These are phyloP conservation scores for Trichosporon asahii DNA, from an alignment of 1,284 basidiomycete species.

Conservation along the genomic window DNA sequence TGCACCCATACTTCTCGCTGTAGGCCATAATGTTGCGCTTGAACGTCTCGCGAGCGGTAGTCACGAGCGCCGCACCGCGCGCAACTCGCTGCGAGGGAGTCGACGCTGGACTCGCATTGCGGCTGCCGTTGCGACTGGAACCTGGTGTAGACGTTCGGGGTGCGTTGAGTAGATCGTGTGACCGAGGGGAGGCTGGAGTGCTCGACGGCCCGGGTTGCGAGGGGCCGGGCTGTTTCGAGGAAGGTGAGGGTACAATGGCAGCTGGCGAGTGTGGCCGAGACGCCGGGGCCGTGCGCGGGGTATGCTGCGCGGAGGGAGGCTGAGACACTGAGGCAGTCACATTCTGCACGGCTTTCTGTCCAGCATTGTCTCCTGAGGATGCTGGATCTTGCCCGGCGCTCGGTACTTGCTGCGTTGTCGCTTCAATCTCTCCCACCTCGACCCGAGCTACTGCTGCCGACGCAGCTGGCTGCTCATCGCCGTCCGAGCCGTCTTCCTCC, in stretches of 20 bases:
- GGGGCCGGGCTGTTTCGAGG: not conserved
- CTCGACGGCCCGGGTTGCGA: not conserved
- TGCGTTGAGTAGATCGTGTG: not conserved
- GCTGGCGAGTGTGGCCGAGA: not conserved
- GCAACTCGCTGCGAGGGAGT: not conserved
- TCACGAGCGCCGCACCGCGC: not conserved
- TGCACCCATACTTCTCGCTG: slow-evolving; percentile 7
- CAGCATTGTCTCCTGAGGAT: not conserved
- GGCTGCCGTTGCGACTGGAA: not conserved
- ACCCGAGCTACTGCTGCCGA: not conserved
- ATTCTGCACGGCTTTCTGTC: not conserved
- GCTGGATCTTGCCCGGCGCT: not conserved
- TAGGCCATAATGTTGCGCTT: not conserved
- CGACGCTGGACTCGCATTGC: not conserved
- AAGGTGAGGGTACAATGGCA: not conserved
- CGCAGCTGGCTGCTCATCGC: not conserved
- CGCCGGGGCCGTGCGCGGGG: not conserved
- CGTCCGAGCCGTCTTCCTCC: not conserved
- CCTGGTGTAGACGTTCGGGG: not conserved
- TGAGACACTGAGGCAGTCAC: not conserved
- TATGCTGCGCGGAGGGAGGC: not conserved
- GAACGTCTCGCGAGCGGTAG: not conserved
- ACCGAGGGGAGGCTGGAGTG: too few species aligned
- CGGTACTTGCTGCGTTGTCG: not conserved
- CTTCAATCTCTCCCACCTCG: not conserved